Percentiles rank a stretch among this genome's conserved stretches.
Conservation (phyloP, 345 rosid genomes). For the Psidium guajava region DNA sequence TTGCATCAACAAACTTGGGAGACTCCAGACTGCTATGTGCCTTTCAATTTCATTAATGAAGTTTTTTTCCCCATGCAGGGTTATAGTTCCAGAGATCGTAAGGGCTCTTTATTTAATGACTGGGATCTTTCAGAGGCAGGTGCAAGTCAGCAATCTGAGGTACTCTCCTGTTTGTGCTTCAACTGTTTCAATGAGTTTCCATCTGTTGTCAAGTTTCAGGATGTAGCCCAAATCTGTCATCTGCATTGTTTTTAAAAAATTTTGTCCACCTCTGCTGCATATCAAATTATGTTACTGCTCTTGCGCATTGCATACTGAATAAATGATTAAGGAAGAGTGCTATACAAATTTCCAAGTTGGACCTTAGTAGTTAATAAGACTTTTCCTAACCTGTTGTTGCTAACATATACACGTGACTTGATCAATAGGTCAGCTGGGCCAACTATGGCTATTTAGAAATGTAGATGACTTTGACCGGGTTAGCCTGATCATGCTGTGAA, state of each 20-base stretch:
- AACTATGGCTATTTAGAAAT: not conserved
- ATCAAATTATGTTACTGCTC: not conserved
- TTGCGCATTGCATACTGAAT: not conserved
- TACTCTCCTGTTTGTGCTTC: conserved; percentile 5
- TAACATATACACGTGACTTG: not conserved
- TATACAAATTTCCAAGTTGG: not conserved
- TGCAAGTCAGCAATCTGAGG: conserved; percentile 65
- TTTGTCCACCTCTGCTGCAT: not conserved
- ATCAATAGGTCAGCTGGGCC: not conserved
- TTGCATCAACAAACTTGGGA: conserved; percentile 19
- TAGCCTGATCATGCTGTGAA: not conserved
- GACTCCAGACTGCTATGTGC: not conserved
- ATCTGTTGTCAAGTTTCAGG: not conserved
- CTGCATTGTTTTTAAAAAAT: not conserved
- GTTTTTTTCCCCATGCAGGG: conserved; percentile 36
- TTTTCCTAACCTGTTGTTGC: not conserved
- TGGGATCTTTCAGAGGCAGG: conserved; percentile 92
- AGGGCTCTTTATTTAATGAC: conserved; percentile 59
- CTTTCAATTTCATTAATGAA: not conserved
- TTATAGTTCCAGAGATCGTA: conserved; percentile 74
- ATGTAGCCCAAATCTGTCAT: not conserved
- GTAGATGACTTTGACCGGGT: not conserved
- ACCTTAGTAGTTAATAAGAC: not conserved
- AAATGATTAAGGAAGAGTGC: not conserved
- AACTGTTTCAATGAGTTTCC: not conserved